phyloP scores from a whole-genome alignment of 2,329 filamentous ascomycete genomes.

The Ceratocystiopsis minuta region DNA sequence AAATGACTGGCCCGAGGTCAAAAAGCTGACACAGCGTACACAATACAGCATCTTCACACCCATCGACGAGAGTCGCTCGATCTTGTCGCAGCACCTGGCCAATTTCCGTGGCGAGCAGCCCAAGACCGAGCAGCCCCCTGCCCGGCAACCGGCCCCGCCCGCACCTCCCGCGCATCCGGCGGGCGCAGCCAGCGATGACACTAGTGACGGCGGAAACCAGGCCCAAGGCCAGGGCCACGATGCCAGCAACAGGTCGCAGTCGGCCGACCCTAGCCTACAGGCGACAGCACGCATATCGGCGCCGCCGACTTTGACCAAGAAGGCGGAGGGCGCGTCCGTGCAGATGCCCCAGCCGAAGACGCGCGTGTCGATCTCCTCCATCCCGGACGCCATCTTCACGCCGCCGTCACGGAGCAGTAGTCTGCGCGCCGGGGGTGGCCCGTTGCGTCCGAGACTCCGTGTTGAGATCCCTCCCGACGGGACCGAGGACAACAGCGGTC shows the following conservation, averaged over 20 bases:
- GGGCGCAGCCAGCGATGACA: background rate
- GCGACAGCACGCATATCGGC: conserved; percentile 11
- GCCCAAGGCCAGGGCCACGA: background rate
- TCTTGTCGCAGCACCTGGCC: conserved; percentile 68
- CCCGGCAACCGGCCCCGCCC: too few species aligned
- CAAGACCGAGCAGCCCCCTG: too few species aligned
- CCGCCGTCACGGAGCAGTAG: conserved; percentile 69
- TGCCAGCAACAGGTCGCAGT: conserved; percentile 35
- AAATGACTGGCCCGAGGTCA: conserved; percentile 27
- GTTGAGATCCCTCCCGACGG: conserved; percentile 90
- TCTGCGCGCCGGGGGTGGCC: conserved; percentile 45
- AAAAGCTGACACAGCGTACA: conserved; percentile 55
- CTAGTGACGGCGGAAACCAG: background rate
- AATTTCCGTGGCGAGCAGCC: conserved; percentile 38
- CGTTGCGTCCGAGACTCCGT: conserved; percentile 59
- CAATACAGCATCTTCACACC: conserved; percentile 92
- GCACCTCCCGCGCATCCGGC: conserved; percentile 3
- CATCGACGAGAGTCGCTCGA: conserved; percentile 80
- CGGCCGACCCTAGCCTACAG: conserved; percentile 35
- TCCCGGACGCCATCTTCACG: conserved; percentile 45
- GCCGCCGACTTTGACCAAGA: conserved; percentile 37
- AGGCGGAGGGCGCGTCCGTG: conserved; percentile 32
- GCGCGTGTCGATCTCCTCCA: conserved; percentile 32
- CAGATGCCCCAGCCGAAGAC: conserved; percentile 20
- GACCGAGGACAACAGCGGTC: conserved; percentile 52